Evolutionary conservation across 192 early-diverging fungal genomes (phyloP), one percentile per base, ranked within the genome.

Genomic region (Coemansia sp.): DNA sequence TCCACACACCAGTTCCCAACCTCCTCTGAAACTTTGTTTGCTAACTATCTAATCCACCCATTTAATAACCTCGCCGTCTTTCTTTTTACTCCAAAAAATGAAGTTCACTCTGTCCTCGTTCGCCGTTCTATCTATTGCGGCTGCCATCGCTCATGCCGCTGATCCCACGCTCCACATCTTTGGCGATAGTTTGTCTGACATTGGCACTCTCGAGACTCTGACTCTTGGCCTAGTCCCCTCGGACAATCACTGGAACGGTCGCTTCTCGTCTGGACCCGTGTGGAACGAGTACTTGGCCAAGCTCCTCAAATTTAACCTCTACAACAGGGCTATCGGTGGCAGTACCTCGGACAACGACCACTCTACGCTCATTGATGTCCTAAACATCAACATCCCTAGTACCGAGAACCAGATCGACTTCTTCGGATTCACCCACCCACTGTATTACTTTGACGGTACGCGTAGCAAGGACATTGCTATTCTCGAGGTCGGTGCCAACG

Each of bases 261-360:
- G 73, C 6, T 75, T 75, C 41, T 72, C 69, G 0, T 70, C 66
- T 0, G 73, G 78, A 12, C 73, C 73, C 3, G 73, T 75, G 18
- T 80, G 78, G 78, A 75, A 75, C 65, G 78, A 80, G 70, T 80
- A 80, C 24, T 40, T 69, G n/a, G 73, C 69, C 57, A 74, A 80
- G 55, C 73, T 80, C 3, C 69, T 63, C 18, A 54, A 46, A 3
- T 69, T 44, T 34, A 51, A 74, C 18, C 65, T 80, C 15, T 68
- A 75, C 41, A 75, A 72, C 61, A 65, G 67, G 43, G 78, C 78
- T 0, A 47, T 72, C 33, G 78, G 78, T 36, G 77, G 77, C 16
- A 54, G 63, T 36, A 79, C 76, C 0, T 69, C 77, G 1, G 65
- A 70, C 49, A 79, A 79, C 68, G 66, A 46, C 34, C 24, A 70